Evolutionary conservation across 306 rosid species (phyloP).

Genomic region (Rosa persica): DNA sequence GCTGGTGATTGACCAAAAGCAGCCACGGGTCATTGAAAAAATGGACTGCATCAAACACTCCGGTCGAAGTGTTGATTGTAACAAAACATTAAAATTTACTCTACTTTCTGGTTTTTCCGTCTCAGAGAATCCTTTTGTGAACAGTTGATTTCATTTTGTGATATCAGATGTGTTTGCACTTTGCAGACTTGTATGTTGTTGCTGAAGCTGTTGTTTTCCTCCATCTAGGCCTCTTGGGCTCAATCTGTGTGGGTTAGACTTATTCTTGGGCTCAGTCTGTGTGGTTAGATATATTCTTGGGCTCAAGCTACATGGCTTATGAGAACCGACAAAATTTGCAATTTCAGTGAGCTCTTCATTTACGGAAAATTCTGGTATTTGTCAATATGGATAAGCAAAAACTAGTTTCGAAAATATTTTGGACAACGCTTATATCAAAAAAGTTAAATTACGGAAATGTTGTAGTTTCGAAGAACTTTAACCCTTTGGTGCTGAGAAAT

Average conservation of each 20-base stretch:
- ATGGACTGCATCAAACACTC: conserved; percentile 4
- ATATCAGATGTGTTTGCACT: conserved; percentile 9
- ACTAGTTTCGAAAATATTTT: too few species aligned
- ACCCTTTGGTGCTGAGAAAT: background rate
- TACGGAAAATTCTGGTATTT: background rate
- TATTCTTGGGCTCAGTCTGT: background rate
- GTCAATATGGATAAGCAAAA: too few species aligned
- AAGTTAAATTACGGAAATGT: too few species aligned
- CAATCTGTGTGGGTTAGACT: background rate
- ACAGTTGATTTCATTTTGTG: background rate
- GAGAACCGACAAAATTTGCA: background rate
- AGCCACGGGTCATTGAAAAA: conserved; percentile 1
- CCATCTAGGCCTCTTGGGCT: background rate
- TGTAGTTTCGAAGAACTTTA: too few species aligned
- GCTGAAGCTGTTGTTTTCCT: background rate
- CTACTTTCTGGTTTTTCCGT: conserved; percentile 12
- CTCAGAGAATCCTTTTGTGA: background rate
- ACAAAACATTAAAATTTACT: background rate
- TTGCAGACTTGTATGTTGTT: background rate
- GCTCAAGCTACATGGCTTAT: background rate
- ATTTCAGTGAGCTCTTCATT: background rate
- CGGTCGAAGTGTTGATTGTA: conserved; percentile 1
- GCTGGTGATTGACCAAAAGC: conserved; percentile 18
- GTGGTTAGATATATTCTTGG: background rate
- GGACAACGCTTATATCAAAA: too few species aligned